Evolutionary conservation across 768 basidiomycete genomes (phyloP), one percentile per base, ranked within the genome.

Genomic region (Leccinum aurantiacum): DNA sequence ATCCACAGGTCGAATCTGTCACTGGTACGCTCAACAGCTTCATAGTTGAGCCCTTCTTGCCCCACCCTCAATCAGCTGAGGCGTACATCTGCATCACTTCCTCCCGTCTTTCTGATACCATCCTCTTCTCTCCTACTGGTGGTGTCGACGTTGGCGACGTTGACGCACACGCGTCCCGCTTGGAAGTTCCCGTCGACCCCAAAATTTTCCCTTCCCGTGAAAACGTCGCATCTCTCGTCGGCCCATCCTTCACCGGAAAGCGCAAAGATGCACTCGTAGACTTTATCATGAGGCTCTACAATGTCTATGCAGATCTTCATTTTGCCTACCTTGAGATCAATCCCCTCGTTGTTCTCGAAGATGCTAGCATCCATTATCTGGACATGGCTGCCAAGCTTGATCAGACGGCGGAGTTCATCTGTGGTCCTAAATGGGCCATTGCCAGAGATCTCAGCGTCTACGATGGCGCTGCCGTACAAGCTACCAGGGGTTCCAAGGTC

Each of bases 321-420:
- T 99, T 98, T 73, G 94, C 97, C 22, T 98, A 99, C 80, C 93
- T 99, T 71, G 96, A 98, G 79, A 99, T 99, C 78, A 99, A 98
- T 84, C 97, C 97, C 47, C 86, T 99, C 57, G 89, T 98, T 71
- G 91, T 93, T 72, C 87, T 98, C 69, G 95, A 97, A 73, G 87
- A 83, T 59, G 73, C 67, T 6, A 85, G 85, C 63, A 93, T 98
- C 69, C 89, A 90, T 78, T 98, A 95, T 80, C 89, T 99, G 63
- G 96, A 99, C 75, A 98, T 99, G 96, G 97, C 97, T 46, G 97
- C 96, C 69, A 99, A 98, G 82, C 90, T 99, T 64, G 97, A 99
- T 74, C 97, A 98, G 79, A 98, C 97, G 8, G 97, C 97, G 48
- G 96, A 99, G 78, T 95, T 88, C 72, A 91, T 98, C 71, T 96